Evolutionary conservation across 257 asterid species (phyloP), one percentile per base, ranked within the genome.

Genomic region (Catharanthus roseus): DNA sequence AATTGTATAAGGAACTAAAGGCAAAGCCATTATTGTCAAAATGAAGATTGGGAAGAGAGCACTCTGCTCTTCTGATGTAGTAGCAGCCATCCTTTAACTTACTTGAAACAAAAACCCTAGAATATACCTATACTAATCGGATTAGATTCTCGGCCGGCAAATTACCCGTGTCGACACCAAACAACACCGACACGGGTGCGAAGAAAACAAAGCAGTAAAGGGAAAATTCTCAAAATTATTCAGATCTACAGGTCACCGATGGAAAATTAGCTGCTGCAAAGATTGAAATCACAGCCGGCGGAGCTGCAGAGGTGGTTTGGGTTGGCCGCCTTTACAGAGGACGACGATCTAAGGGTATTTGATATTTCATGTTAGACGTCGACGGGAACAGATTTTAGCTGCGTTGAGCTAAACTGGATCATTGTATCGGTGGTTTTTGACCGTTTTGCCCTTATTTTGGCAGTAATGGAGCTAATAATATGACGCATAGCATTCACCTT

Each of bases 1-100:
- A 71, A 95, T 76, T 12, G 99, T 95, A 61, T 89, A 95, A 5
- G 99, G 99, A 77, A 95, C 98, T 71, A 95, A 86, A 69, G 98
- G 99, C 82, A 95, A 86, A 12, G 97, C 90, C 78, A 95, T 88
- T 78, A 95, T 82, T 45, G 99, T 95, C 85, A 95, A 82, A 44
- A 91, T 89, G 74, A 95, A 95, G 74, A 95, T 95, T 39, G 99
- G 97, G 71, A 95, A 95, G n/a, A 95, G 86, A 10, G 95, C 88
- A 68, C 86, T 89, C 78, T 91, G 90, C 86, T 95, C 99, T 60
- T 95, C 99, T 7, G 97, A 82, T 36, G 91, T 1, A 4, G 47
- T 9, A 42, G 47, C 85, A 66, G 92, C 98, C 99, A 91, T 95
- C 24, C n/a, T 4, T 38, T 45, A 26, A 44, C 12, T 36, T 62